These are phyloP conservation scores for Hygrophorus russula DNA, from an alignment of 768 basidiomycete genomes.

Conservation along the genomic window DNA sequence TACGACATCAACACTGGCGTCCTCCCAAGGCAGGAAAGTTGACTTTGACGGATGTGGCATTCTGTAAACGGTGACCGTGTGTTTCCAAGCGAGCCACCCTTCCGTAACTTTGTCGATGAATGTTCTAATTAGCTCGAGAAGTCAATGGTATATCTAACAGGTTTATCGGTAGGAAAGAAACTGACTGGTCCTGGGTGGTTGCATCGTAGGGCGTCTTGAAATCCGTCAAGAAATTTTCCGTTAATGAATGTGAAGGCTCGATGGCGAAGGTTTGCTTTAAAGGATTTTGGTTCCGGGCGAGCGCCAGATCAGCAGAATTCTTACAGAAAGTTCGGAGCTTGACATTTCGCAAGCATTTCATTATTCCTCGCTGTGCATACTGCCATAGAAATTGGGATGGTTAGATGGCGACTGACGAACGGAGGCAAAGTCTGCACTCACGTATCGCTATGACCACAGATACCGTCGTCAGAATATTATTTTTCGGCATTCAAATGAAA, in stretches of 20 bases:
- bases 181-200: constrained; percentile 33
- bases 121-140: constrained; percentile 20
- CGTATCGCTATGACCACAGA: constrained; percentile 39
- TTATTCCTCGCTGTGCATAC: constrained; percentile 66
- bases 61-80: constrained; percentile 32
- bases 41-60: constrained; percentile 36
- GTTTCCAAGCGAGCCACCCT: constrained; percentile 64
- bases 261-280: constrained; percentile 42
- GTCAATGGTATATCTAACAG: background rate
- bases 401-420: background rate
- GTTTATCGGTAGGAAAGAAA: constrained; percentile 10
- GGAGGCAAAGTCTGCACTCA: constrained; percentile 18
- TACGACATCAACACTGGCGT: constrained; percentile 37
- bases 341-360: constrained; percentile 67
- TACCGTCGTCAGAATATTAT: background rate
- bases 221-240: constrained; percentile 39
- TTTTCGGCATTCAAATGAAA: background rate
- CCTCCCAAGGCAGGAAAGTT: constrained; percentile 52
- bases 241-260: constrained; percentile 38
- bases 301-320: constrained; percentile 43
- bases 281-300: constrained; percentile 57
- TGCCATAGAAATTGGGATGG: constrained; percentile 18
- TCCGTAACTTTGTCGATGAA: constrained; percentile 44
- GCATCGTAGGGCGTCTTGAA: constrained; percentile 39
- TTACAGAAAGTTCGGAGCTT: constrained; percentile 68